Conservation (phyloP, 805 yeast genomes). For the Phaffomyces antillensis region DNA sequence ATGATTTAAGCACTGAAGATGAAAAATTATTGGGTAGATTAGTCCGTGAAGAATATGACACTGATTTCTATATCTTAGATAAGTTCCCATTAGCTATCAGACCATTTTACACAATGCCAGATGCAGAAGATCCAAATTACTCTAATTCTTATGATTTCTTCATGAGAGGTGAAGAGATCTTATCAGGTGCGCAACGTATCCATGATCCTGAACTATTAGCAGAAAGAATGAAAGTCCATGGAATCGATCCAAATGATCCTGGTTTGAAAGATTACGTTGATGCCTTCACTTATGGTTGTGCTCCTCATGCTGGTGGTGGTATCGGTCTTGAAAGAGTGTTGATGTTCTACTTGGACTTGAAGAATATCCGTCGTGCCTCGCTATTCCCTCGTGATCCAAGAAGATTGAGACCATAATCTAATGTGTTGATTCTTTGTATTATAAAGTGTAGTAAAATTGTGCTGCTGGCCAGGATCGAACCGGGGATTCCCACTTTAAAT, state of each 20-base stretch:
- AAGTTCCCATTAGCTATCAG: constrained; percentile 95
- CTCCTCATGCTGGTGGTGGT: constrained; percentile 99
- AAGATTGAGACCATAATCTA: constrained; percentile 71
- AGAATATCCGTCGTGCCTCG: constrained; percentile 97
- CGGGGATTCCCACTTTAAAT: too few relatives aligned
- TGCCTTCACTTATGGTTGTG: constrained; percentile 90
- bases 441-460: too few relatives aligned
- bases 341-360: constrained; percentile 95
- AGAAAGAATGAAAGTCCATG: constrained; percentile 79
- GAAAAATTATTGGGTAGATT: constrained; percentile 89
- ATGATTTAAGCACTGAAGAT: constrained; percentile 88
- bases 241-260: constrained; percentile 67
- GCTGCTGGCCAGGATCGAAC: too few relatives aligned
- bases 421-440: too few relatives aligned
- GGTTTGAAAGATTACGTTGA: constrained; percentile 90
- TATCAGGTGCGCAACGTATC: constrained; percentile 99
- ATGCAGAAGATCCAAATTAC: constrained; percentile 82
- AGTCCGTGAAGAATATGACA: constrained; percentile 89
- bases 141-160: constrained; percentile 98
- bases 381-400: constrained; percentile 98
- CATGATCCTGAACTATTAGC: constrained; percentile 83
- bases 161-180: constrained; percentile 99
- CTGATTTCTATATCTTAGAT: constrained; percentile 96
- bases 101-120: constrained; percentile 99
- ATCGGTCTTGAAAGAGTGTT: constrained; percentile 98